These are phyloP conservation scores for Phialophora chinensis DNA, from an alignment of 2,329 filamentous ascomycete genomes.

Conservation along the genomic window DNA sequence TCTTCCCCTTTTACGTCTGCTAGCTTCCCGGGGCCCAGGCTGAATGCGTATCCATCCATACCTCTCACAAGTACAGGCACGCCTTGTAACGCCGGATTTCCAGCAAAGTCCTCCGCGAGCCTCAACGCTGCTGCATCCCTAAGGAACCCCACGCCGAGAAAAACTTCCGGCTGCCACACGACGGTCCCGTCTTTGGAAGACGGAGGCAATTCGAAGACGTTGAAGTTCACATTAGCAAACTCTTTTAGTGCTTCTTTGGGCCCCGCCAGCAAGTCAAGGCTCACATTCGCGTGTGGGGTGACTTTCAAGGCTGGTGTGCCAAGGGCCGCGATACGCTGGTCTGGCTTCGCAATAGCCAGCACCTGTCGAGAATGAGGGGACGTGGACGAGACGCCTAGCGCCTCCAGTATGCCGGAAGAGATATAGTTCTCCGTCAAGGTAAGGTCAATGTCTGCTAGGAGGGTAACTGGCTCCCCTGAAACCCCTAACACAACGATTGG, in stretches of 20 bases:
- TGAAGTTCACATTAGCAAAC: conserved; percentile 15
- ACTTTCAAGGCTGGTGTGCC: conserved; percentile 8
- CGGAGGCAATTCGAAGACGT: conserved; percentile 22
- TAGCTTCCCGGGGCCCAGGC: neutral
- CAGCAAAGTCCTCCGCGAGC: conserved; percentile 15
- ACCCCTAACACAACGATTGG: conserved; percentile 13
- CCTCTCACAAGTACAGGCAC: conserved; percentile 11
- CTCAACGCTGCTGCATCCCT: conserved; percentile 12
- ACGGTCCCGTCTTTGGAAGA: neutral
- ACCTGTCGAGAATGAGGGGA: neutral
- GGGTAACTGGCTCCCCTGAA: conserved; percentile 13
- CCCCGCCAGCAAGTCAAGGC: conserved; percentile 13
- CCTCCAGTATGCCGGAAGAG: conserved; percentile 13
- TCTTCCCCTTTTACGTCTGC: neutral
- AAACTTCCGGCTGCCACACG: conserved; percentile 22
- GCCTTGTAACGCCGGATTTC: conserved; percentile 6
- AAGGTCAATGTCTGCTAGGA: conserved; percentile 25
- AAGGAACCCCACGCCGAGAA: conserved; percentile 19
- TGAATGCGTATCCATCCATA: neutral
- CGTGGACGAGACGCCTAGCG: conserved; percentile 11
- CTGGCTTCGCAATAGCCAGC: conserved; percentile 4
- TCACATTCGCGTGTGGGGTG: conserved; percentile 15
- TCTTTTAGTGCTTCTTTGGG: conserved; percentile 7
- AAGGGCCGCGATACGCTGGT: conserved; percentile 13
- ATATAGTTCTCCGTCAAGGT: conserved; percentile 24